Conservation (phyloP, 1,284 basidiomycete species). For the Irpex sp. region DNA sequence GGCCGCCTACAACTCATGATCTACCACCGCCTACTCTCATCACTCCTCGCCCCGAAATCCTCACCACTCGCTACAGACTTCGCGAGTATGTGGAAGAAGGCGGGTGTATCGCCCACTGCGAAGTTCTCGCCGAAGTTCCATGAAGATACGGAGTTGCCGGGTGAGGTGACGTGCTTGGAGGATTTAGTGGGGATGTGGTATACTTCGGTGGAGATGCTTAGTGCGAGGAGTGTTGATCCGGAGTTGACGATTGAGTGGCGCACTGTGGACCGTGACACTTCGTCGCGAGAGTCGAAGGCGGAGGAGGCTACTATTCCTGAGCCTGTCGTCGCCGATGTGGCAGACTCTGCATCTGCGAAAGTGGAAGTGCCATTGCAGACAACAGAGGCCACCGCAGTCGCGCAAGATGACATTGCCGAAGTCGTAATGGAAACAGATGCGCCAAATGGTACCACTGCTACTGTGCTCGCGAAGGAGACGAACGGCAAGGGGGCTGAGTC, state of each 20-base stretch:
- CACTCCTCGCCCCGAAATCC: conserved; percentile 38
- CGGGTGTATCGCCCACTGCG: conserved; percentile 41
- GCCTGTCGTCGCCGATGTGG: too few relatives aligned
- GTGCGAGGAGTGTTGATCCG: conserved; percentile 35
- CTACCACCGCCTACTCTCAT: conserved; percentile 70
- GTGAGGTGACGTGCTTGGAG: conserved; percentile 23
- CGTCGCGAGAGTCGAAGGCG: neutral
- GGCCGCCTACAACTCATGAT: conserved; percentile 83
- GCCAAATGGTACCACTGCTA: neutral
- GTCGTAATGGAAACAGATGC: neutral
- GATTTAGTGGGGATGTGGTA: conserved; percentile 31
- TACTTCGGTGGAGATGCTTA: conserved; percentile 27
- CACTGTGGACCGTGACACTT: conserved; percentile 3
- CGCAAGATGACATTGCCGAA: neutral
- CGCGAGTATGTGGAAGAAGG: conserved; percentile 46
- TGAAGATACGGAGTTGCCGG: conserved; percentile 39
- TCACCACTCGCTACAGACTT: conserved; percentile 45
- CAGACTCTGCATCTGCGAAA: too few relatives aligned
- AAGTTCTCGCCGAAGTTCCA: conserved; percentile 58
- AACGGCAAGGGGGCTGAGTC: neutral
- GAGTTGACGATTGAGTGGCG: conserved; percentile 51
- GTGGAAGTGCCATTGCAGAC: too few relatives aligned
- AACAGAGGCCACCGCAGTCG: too few relatives aligned
- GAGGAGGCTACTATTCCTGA: neutral
- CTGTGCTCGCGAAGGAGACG: neutral